A percentile compares a stretch with the other conserved stretches of the same genome.
These are phyloP conservation scores for Penicillium janthinellum DNA, from an alignment of 2,329 filamentous ascomycete species.

Conservation along the genomic window DNA sequence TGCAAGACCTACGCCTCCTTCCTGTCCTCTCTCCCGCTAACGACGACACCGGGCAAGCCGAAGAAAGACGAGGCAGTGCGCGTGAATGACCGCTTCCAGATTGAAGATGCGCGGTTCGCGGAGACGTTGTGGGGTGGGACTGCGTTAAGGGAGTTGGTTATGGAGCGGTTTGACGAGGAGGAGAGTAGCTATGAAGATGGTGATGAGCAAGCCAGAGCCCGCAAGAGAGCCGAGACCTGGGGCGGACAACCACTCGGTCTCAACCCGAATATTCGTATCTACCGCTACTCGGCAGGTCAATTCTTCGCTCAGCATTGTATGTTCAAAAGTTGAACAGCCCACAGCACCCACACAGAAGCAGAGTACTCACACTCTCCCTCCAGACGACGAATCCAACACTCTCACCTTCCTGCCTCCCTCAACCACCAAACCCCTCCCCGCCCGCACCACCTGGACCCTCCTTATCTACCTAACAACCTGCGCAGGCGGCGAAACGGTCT, in stretches of 20 bases:
- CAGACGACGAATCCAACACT: conserved; percentile 85
- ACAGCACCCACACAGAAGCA: too few species aligned
- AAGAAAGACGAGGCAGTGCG: conserved; percentile 79
- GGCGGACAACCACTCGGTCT: conserved; percentile 81
- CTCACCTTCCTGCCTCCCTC: conserved; percentile 59
- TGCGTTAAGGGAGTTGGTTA: conserved; percentile 65
- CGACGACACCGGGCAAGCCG: conserved; percentile 75
- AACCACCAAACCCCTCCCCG: conserved; percentile 48
- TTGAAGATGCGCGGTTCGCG: conserved; percentile 75
- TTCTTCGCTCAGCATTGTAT: conserved; percentile 92
- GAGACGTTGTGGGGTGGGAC: conserved; percentile 75
- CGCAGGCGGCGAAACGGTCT: conserved; percentile 84
- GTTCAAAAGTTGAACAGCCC: conserved; percentile 36
- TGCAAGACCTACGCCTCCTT: conserved; percentile 78
- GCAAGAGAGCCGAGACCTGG: conserved; percentile 56
- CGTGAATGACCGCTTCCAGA: conserved; percentile 86
- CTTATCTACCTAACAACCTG: conserved; percentile 87
- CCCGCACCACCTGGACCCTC: conserved; percentile 86
- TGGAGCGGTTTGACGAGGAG: conserved; percentile 37
- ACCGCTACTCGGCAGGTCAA: conserved; percentile 81
- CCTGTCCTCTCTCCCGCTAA: conserved; percentile 68
- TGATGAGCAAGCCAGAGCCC: conserved; percentile 11
- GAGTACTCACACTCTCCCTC: background rate
- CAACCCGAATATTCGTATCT: conserved; percentile 86
- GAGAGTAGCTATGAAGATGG: conserved; percentile 23